Base-by-base conservation (phyloP, 2,329 filamentous ascomycete species). In the Nigrograna mackinnonii region DNA sequence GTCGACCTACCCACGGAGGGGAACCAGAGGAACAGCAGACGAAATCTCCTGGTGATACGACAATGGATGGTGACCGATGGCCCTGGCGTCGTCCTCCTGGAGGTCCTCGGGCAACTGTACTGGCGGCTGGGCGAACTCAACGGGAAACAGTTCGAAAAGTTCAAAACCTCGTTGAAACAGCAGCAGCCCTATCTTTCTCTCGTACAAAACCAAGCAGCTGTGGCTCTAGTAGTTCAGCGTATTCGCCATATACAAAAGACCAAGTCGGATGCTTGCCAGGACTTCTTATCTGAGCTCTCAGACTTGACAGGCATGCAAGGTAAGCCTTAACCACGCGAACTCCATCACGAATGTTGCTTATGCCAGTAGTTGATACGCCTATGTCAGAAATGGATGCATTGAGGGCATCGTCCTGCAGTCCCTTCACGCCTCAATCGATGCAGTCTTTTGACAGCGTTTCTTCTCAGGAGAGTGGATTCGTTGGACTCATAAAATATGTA, bases 31-130 rank as follows among this genome's bases (percentile, higher is more conserved):
- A 66, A 66, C 24, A 66, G 58, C 40, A 57, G 61, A 26, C 57
- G 62, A n/a, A 64, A 64, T 19, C 49, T 66, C 19, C 43, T 66
- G 16, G 60, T 64, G 13, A 60, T 66, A 33, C 50, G 62, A 22
- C 62, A 64, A 44, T 66, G 61, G 62, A 66, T 66, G 62, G 43
- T 63, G 21, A 58, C 55, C 32, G 60, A 64, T 43, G 61, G 61
- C 4, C 60, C 62, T 7, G 55, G 57, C 4, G 61, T 66, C 6
- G 58, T 66, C 9, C 48, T 64, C 7, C 43, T 66, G 2, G 60
- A 66, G 41, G 61, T 66, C 9, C 54, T 66, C 4, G 62, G 62
- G n/a, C 62, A 66, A 34, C 50, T 64, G 3, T 66, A 64, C 44
- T 66, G 62, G 62, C 55, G 62, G 13, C 38, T 66, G 37, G 61